Percentiles rank a stretch among this genome's conserved stretches.
These are phyloP conservation scores for Beauveria scarabaeidicola DNA, from an alignment of 2,329 filamentous ascomycete genomes.

Conservation along the genomic window DNA sequence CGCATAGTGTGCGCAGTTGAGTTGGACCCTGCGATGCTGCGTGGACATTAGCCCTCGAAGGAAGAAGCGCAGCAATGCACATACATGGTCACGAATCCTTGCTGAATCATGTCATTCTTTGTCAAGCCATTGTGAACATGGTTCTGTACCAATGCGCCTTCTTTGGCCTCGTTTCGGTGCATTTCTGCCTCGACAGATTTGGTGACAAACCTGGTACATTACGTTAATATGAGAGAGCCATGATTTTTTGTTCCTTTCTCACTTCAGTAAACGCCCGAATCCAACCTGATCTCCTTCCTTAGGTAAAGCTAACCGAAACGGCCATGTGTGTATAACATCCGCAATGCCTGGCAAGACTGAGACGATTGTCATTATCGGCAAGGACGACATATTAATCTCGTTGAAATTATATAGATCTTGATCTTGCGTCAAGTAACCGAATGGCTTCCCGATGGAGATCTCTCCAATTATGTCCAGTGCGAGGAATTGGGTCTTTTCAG, in stretches of 20 bases:
- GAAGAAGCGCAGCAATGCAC: background rate
- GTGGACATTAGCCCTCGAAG: background rate
- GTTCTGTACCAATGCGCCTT: slow-evolving; percentile 30
- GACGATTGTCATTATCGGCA: slow-evolving; percentile 29
- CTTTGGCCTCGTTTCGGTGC: slow-evolving; percentile 14
- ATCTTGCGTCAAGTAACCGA: slow-evolving; percentile 42
- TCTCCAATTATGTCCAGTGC: slow-evolving; percentile 46
- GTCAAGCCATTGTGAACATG: slow-evolving; percentile 30
- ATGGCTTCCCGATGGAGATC: slow-evolving; percentile 42
- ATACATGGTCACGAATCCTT: slow-evolving; percentile 32
- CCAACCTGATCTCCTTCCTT: slow-evolving; percentile 29
- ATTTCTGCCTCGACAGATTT: slow-evolving; percentile 21
- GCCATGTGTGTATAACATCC: slow-evolving; percentile 28
- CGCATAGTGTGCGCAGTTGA: slow-evolving; percentile 48
- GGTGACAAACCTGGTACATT: slow-evolving; percentile 17
- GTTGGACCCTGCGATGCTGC: slow-evolving; percentile 50
- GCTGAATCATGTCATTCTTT: slow-evolving; percentile 27
- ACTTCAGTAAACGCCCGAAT: slow-evolving; percentile 32
- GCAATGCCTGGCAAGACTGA: slow-evolving; percentile 29
- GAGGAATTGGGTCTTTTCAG: slow-evolving; percentile 42
- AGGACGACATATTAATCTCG: slow-evolving; percentile 32
- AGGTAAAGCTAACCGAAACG: slow-evolving; percentile 26
- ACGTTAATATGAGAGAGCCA: background rate
- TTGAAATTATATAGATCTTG: slow-evolving; percentile 39
- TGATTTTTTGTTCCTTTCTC: slow-evolving; percentile 1